phyloP scores from a whole-genome alignment of 768 basidiomycete species.

The Zangia roseola region DNA sequence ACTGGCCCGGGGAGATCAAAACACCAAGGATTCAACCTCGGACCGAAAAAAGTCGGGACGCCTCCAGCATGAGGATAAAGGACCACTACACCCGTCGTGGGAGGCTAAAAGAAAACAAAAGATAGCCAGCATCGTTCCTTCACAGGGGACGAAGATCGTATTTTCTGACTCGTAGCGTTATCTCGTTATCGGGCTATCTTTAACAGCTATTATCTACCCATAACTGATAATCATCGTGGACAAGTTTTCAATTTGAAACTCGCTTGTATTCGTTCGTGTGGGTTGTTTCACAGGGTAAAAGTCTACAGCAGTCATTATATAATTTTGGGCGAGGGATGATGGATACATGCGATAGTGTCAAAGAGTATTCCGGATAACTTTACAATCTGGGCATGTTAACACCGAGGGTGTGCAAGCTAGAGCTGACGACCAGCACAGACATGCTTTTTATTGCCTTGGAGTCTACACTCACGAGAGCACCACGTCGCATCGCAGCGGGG shows the following conservation, averaged over 20 bases:
- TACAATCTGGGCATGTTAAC: neutral
- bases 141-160: conserved; percentile 85
- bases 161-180: conserved; percentile 32
- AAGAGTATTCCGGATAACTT: neutral
- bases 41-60: neutral
- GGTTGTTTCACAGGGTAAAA: neutral
- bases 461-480: conserved; percentile 63
- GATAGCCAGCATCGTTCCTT: conserved; percentile 57
- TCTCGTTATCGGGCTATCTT: neutral
- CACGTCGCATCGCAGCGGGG: conserved; percentile 56
- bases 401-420: conserved; percentile 1
- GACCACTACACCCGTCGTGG: conserved; percentile 90
- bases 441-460: conserved; percentile 53
- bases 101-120: conserved; percentile 86
- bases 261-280: neutral
- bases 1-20: neutral
- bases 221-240: neutral
- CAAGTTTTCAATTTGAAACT: neutral
- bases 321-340: neutral
- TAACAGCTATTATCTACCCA: neutral
- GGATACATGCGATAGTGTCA: no score
- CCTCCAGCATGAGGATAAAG: conserved; percentile 1
- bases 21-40: no score
- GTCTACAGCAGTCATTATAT: neutral
- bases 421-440: conserved; percentile 33